Evolutionary conservation across 768 basidiomycete species (phyloP).

Genomic region (Russula ochroleuca): DNA sequence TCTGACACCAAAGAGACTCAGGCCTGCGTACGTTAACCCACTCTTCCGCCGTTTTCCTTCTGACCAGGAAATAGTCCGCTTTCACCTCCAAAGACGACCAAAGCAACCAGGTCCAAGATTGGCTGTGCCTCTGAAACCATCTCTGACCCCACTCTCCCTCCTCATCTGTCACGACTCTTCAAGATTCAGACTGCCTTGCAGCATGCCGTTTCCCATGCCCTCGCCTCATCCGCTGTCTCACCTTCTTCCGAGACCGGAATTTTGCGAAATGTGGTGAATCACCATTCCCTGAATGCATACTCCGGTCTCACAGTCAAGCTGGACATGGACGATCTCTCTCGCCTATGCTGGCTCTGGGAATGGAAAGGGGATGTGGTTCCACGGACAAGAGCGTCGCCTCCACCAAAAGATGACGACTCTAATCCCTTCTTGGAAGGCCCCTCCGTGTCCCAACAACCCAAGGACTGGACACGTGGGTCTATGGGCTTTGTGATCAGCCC

Average conservation of each 20-base stretch:
- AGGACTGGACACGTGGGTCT: constrained; percentile 74
- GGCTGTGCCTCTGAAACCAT: constrained; percentile 24
- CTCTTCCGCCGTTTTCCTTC: constrained; percentile 1
- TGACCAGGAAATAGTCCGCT: constrained; percentile 42
- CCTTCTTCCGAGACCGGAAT: constrained; percentile 72
- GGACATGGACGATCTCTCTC: constrained; percentile 61
- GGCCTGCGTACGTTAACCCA: constrained; percentile 45
- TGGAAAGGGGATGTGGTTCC: constrained; percentile 60
- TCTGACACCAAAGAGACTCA: constrained; percentile 66
- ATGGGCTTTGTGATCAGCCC: constrained; percentile 76
- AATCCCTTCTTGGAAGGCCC: constrained; percentile 31
- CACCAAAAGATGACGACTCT: constrained; percentile 27
- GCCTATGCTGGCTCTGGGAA: constrained; percentile 87
- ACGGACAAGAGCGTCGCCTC: constrained; percentile 12
- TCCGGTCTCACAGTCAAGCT: constrained; percentile 61
- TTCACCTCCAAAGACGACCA: constrained; percentile 52
- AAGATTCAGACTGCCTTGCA: constrained; percentile 67
- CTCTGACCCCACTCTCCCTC: constrained; percentile 42
- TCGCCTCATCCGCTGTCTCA: constrained; percentile 77
- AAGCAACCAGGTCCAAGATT: constrained; percentile 32
- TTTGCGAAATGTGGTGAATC: constrained; percentile 74
- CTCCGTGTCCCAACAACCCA: constrained; percentile 35
- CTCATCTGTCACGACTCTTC: constrained; percentile 56
- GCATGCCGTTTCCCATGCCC: constrained; percentile 78
- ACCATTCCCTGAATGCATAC: constrained; percentile 66